Percentiles rank a stretch among this genome's conserved stretches.
Evolutionary conservation across 2,329 filamentous ascomycete species (phyloP).

Genomic region (Fusarium sp.): DNA sequence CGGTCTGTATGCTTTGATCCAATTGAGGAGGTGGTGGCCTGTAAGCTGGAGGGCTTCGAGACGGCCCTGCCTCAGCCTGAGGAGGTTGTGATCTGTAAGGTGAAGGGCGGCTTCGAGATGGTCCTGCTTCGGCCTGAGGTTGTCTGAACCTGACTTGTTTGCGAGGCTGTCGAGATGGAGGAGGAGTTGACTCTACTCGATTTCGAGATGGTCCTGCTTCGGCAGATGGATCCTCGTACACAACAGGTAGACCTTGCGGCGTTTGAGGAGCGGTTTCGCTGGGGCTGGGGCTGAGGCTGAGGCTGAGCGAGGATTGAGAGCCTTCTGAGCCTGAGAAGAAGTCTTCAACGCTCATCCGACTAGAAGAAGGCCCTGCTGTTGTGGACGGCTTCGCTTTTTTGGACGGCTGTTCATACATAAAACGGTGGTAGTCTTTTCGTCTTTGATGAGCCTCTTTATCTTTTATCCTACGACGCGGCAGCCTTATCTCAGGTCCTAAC

Average conservation of each 20-base stretch:
- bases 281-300: neutral
- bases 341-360: neutral
- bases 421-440: too few species aligned
- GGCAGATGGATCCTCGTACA: neutral
- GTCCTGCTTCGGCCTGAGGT: neutral
- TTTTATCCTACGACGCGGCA: neutral
- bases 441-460: neutral
- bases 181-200: neutral
- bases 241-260: neutral
- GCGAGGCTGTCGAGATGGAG: neutral
- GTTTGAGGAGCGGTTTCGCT: neutral
- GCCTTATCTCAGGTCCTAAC: neutral
- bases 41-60: neutral
- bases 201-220: neutral
- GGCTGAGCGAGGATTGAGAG: neutral
- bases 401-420: too few species aligned
- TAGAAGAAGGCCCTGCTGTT: neutral
- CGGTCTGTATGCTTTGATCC: neutral
- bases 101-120: neutral
- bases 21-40: neutral
- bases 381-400: too few species aligned
- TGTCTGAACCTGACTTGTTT: neutral
- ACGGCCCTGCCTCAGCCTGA: neutral
- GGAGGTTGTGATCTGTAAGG: neutral
- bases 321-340: neutral